phyloP scores from a whole-genome alignment of 1,139 yeast genomes.

The Sugiyamaella japonica region DNA sequence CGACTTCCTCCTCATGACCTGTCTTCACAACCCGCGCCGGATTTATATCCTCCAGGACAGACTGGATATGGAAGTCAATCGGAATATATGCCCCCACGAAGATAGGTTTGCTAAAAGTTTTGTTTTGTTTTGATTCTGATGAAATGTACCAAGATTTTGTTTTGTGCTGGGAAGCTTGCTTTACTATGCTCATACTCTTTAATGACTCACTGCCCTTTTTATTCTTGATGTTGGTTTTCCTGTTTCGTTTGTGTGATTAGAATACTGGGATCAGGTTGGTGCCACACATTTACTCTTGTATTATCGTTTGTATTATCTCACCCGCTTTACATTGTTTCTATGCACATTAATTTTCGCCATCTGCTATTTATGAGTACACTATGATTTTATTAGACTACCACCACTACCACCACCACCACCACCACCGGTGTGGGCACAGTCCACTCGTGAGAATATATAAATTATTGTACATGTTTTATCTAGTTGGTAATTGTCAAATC shows the following conservation, averaged over 20 bases:
- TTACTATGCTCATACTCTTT: not conserved
- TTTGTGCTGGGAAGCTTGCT: not conserved
- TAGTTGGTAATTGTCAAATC: slow-evolving; percentile 19
- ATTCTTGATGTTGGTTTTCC: not conserved
- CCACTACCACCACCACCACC: too few relatives aligned
- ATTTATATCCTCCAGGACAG: slow-evolving; percentile 13
- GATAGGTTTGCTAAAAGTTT: not conserved
- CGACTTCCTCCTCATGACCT: slow-evolving; percentile 4
- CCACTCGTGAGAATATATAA: too few relatives aligned
- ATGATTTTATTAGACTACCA: too few relatives aligned
- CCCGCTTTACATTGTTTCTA: slow-evolving; percentile 1
- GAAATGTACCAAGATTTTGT: not conserved
- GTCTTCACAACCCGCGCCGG: slow-evolving; percentile 5
- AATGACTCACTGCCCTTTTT: slow-evolving; percentile 1
- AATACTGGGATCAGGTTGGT: not conserved
- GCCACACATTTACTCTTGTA: slow-evolving; percentile 3
- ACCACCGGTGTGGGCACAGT: too few relatives aligned
- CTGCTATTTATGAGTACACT: not conserved
- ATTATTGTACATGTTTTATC: slow-evolving; percentile 5
- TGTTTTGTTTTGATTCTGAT: slow-evolving; percentile 4
- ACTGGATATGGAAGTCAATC: slow-evolving; percentile 10
- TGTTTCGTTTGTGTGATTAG: not conserved
- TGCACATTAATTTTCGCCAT: not conserved
- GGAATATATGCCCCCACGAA: slow-evolving; percentile 9
- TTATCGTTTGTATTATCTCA: slow-evolving; percentile 10